A percentile compares a stretch with the other conserved stretches of the same genome.
Evolutionary conservation across 768 basidiomycete genomes (phyloP).

Genomic region (Agrocybe chaxingu): DNA sequence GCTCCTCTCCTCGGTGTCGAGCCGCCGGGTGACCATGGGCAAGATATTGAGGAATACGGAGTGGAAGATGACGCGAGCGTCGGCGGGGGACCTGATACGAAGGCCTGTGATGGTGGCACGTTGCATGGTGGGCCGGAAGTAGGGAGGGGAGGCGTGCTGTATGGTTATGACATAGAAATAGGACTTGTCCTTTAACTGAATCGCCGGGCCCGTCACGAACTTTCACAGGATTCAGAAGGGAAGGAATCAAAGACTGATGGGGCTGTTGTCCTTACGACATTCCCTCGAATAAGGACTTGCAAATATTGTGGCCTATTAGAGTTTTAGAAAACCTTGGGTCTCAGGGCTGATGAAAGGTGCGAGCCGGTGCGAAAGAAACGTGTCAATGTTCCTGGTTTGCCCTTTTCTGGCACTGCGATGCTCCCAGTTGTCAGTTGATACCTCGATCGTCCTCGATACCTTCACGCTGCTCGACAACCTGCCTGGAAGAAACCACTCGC

Average conservation of each 20-base stretch:
- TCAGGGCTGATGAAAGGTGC: conserved; percentile 32
- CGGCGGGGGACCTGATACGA: conserved; percentile 48
- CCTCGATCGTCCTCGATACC: no score
- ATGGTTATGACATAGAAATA: conserved; percentile 21
- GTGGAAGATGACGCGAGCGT: conserved; percentile 66
- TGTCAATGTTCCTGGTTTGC: conserved; percentile 12
- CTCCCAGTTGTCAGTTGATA: no score
- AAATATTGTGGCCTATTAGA: conserved; percentile 40
- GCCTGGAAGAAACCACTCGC: no score
- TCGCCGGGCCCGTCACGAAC: conserved; percentile 21
- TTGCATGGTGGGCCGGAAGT: conserved; percentile 33
- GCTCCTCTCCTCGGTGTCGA: conserved; percentile 74
- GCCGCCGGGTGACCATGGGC: conserved; percentile 74
- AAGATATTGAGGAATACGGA: conserved; percentile 64
- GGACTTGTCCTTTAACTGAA: conserved; percentile 31
- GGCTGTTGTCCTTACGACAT: conserved; percentile 37
- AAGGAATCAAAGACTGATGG: conserved; percentile 38
- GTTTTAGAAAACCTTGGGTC: conserved; percentile 45
- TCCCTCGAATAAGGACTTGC: conserved; percentile 25
- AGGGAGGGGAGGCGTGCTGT: conserved; percentile 15
- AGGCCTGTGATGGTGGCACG: conserved; percentile 49
- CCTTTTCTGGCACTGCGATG: neutral
- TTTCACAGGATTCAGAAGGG: conserved; percentile 25
- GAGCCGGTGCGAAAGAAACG: conserved; percentile 22
- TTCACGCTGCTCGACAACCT: no score